phyloP scores from a whole-genome alignment of 2,329 filamentous ascomycete species.

The Monilinia vaccinii-corymbosi region DNA sequence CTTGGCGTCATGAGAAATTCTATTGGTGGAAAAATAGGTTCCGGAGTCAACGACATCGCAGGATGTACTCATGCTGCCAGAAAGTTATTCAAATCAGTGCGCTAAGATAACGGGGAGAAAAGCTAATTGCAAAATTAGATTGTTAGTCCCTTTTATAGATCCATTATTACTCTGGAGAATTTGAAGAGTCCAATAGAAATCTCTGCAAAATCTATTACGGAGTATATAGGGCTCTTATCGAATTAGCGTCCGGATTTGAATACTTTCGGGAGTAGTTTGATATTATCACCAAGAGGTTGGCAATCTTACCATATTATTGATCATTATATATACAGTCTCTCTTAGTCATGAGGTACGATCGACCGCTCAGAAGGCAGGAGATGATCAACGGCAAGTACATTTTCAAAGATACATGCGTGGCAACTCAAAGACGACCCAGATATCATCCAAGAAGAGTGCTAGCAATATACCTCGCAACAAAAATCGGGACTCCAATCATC shows the following conservation, averaged over 20 bases:
- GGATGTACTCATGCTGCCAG: neutral
- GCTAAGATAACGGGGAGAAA: no score
- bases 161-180: no score
- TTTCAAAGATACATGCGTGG: neutral
- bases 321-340: neutral
- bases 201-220: no score
- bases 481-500: no score
- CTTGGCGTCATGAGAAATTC: neutral
- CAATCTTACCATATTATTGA: neutral
- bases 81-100: no score
- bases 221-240: no score
- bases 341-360: neutral
- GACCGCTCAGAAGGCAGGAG: neutral
- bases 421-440: neutral
- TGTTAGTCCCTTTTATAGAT: no score
- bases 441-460: neutral
- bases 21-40: constrained; percentile 9
- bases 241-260: no score
- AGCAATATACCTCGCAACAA: neutral
- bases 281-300: neutral
- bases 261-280: no score
- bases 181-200: no score
- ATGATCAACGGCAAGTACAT: neutral
- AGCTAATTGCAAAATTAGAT: no score
- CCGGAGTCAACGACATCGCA: neutral